These are phyloP conservation scores for Suillus tomentosus DNA, from an alignment of 768 basidiomycete species.

Conservation along the genomic window DNA sequence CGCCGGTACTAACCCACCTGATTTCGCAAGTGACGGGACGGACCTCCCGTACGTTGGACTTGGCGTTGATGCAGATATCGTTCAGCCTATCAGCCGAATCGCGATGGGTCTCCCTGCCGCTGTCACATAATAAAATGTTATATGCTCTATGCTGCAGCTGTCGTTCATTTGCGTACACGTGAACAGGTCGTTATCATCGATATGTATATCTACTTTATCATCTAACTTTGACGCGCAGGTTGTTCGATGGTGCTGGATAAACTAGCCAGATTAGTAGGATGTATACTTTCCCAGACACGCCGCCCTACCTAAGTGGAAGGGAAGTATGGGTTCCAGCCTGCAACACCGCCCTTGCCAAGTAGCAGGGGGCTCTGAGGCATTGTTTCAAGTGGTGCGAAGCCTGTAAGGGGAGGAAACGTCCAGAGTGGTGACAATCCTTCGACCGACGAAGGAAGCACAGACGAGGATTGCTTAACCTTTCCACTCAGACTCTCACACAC, in stretches of 20 bases:
- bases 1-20: slow-evolving; percentile 63
- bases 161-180: background rate
- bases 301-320: background rate
- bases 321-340: slow-evolving; percentile 2
- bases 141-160: background rate
- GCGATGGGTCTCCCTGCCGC: slow-evolving; percentile 46
- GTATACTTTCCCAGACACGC: background rate
- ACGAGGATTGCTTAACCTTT: background rate
- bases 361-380: background rate
- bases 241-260: background rate
- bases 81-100: slow-evolving; percentile 33
- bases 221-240: background rate
- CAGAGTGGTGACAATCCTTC: slow-evolving; percentile 3
- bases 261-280: background rate
- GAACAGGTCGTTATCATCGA: background rate
- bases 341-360: background rate
- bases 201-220: background rate
- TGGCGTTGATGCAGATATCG: slow-evolving; percentile 42
- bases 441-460: background rate
- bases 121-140: slow-evolving; percentile 7
- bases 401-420: background rate
- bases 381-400: background rate
- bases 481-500: background rate
- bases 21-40: slow-evolving; percentile 57
- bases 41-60: slow-evolving; percentile 43